Evolutionary conservation across 2,329 filamentous ascomycete genomes (phyloP).

Genomic region (Diaporthe ampelina): DNA sequence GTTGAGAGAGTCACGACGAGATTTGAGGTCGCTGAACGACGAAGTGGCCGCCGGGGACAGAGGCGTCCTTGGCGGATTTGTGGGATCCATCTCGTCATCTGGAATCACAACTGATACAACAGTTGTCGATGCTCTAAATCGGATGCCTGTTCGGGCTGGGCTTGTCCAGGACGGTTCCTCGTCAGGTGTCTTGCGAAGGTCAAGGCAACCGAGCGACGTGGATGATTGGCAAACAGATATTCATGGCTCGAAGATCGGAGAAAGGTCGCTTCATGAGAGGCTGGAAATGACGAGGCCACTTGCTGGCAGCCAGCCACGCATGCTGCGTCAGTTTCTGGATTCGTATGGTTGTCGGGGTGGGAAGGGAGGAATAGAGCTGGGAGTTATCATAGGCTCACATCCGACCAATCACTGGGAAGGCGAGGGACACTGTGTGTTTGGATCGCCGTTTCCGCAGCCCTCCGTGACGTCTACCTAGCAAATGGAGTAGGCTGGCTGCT

Average conservation of each 20-base stretch:
- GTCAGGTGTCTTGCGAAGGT: conserved; percentile 16
- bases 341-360: not conserved
- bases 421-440: conserved; percentile 6
- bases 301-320: conserved; percentile 1
- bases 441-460: not conserved
- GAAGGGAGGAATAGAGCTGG: conserved; percentile 11
- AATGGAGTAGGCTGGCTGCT: not conserved
- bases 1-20: conserved; percentile 56
- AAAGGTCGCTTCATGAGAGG: not conserved
- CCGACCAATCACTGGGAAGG: conserved; percentile 22
- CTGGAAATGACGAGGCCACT: not conserved
- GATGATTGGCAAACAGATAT: conserved; percentile 13
- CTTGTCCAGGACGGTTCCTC: conserved; percentile 13
- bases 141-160: not conserved
- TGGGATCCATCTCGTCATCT: conserved; percentile 37
- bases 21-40: conserved; percentile 48
- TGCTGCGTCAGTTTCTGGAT: conserved; percentile 19
- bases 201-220: conserved; percentile 33
- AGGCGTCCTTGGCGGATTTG: conserved; percentile 42
- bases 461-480: not conserved
- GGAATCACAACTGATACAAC: not conserved
- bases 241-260: conserved; percentile 28
- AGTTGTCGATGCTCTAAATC: not conserved
- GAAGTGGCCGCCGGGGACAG: conserved; percentile 53
- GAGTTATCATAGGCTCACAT: conserved; percentile 29